Conservation (phyloP, 495 filamentous ascomycete genomes). For the Lophiotrema nucula region DNA sequence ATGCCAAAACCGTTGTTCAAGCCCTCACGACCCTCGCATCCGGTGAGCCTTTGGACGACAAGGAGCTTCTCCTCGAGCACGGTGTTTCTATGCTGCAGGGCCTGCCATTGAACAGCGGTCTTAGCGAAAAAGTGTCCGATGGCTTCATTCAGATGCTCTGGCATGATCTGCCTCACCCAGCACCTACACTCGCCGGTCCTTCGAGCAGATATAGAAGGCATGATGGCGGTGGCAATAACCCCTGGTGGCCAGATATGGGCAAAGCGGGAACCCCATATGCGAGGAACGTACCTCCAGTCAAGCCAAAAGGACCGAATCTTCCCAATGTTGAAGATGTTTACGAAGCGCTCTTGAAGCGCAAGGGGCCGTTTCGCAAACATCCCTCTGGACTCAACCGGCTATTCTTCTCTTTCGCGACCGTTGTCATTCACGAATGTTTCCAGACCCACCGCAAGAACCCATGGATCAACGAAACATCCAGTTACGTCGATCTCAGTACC, state of each 20-base stretch:
- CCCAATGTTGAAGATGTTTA: constrained; percentile 35
- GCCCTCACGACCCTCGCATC: constrained; percentile 39
- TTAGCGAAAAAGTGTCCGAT: constrained; percentile 36
- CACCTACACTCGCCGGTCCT: constrained; percentile 34
- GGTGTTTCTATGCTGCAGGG: constrained; percentile 43
- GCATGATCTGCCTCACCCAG: constrained; percentile 36
- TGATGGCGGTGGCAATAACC: constrained; percentile 43
- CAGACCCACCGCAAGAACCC: constrained; percentile 44
- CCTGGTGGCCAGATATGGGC: constrained; percentile 48
- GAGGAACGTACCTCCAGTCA: constrained; percentile 35
- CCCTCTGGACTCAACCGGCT: constrained; percentile 38
- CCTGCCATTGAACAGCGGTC: constrained; percentile 38
- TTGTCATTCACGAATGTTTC: constrained; percentile 35
- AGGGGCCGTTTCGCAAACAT: constrained; percentile 37
- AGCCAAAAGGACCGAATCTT: constrained; percentile 36
- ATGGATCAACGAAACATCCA: constrained; percentile 39
- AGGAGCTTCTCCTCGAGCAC: constrained; percentile 41
- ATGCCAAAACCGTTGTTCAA: constrained; percentile 32
- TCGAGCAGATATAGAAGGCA: constrained; percentile 40
- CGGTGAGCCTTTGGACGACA: constrained; percentile 43
- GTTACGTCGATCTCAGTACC: constrained; percentile 39
- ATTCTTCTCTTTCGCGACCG: constrained; percentile 39
- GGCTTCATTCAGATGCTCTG: constrained; percentile 39
- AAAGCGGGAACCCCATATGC: constrained; percentile 44
- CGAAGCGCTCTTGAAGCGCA: constrained; percentile 35